Conservation (phyloP, 1,284 basidiomycete species). For the Cutaneotrichosporon daszewskae region DNA sequence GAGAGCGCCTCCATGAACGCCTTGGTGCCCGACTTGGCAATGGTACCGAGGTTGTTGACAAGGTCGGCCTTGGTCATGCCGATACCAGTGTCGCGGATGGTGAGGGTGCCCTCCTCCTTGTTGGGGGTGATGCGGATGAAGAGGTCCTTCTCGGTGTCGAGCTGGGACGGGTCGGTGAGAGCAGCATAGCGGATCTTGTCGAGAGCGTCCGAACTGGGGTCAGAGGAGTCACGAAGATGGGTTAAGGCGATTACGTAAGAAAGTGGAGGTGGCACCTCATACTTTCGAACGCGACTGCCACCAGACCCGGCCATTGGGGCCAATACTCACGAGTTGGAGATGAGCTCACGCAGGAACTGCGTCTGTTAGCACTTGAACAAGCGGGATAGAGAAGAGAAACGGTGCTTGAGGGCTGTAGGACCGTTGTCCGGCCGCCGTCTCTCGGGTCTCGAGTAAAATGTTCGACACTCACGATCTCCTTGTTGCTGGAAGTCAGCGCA, state of each 20-base stretch:
- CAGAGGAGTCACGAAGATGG: too few relatives aligned
- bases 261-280: not conserved
- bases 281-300: not conserved
- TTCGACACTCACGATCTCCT: slow-evolving; percentile 63
- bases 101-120: slow-evolving; percentile 90
- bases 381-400: slow-evolving; percentile 23
- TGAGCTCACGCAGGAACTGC: slow-evolving; percentile 64
- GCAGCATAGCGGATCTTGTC: slow-evolving; percentile 91
- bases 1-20: slow-evolving; percentile 79
- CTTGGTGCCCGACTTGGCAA: slow-evolving; percentile 79
- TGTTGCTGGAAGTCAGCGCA: slow-evolving; percentile 51
- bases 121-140: slow-evolving; percentile 88
- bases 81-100: slow-evolving; percentile 93
- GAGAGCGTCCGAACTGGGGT: slow-evolving; percentile 95
- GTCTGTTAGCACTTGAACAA: slow-evolving; percentile 24
- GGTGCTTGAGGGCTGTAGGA: not conserved
- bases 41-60: slow-evolving; percentile 85
- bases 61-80: slow-evolving; percentile 83
- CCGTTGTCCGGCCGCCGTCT: slow-evolving; percentile 15
- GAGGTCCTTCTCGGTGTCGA: slow-evolving; percentile 83
- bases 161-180: slow-evolving; percentile 79
- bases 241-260: not conserved
- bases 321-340: slow-evolving; percentile 42
- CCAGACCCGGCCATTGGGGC: not conserved
- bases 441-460: too few relatives aligned